Evolutionary conservation across 148 eudicot genomes (phyloP), one percentile per base, ranked within the genome.

Genomic region (Beta vulgaris): DNA sequence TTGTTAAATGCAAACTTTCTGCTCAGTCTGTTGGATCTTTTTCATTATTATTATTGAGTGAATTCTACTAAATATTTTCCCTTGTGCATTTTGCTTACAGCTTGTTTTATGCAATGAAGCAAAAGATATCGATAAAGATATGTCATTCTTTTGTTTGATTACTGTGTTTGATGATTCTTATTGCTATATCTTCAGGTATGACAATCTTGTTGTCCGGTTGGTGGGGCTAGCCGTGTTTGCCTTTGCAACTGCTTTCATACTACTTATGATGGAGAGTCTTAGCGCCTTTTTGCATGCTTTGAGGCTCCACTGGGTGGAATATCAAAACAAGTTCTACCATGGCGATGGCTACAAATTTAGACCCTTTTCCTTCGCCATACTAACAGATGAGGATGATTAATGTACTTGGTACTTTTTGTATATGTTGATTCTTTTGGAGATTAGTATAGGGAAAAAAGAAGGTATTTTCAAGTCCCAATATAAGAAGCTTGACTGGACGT

Each of bases 281-380:
- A 96, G 99, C 75, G 99, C 99, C 44, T 96, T 96, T 73, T 95
- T 96, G 68, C 99, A 96, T 71, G 98, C 99, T 28, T 85, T 96
- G 83, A 89, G 99, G 89, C 99, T 96, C 58, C 99, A 95, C 73
- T 96, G 99, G 99, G 99, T 96, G 69, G 99, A 96, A 84, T 96
- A 76, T 73, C 97, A 92, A 65, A 87, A 82, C 83, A 96, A 96
- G 85, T 96, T 96, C 53, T 96, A 92, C 81, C 86, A 85, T 51
- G 99, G 94, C 23, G 98, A 96, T 76, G 99, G 99, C 72, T 92
- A 92, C 79, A 96, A 96, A 77, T 92, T 96, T 81, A 87, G 73
- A 83, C 98, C 98, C 55, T 91, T 96, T 84, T 92, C 98, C 70
- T 96, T 96, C 54, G 90, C 98, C 55, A 53, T 86, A 44, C 77